A percentile compares a stretch with the other conserved stretches of the same genome.
Evolutionary conservation across 495 filamentous ascomycete species (phyloP).

Genomic region (Tuber brumale): DNA sequence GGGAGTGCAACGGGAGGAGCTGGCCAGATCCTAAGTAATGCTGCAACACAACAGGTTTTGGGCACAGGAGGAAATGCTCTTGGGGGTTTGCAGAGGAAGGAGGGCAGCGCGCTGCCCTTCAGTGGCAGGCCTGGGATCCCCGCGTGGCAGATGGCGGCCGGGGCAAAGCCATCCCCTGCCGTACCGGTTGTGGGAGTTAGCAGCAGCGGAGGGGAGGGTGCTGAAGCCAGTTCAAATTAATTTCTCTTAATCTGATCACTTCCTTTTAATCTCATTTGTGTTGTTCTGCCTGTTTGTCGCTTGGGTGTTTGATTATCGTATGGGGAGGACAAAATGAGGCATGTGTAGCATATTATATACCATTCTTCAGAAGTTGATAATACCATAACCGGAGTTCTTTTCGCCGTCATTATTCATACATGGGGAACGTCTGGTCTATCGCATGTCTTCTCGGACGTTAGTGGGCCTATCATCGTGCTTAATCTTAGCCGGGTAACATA

Average conservation of each 20-base stretch:
- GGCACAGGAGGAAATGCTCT: conserved; percentile 37
- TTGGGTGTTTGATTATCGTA: background rate
- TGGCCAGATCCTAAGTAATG: conserved; percentile 39
- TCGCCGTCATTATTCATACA: background rate
- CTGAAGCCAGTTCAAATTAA: background rate
- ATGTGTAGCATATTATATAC: conserved; percentile 2
- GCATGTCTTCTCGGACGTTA: background rate
- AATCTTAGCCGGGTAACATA: background rate
- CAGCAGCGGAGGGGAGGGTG: background rate
- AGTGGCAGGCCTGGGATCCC: conserved; percentile 66
- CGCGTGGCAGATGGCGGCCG: conserved; percentile 78
- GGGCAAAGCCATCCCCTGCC: conserved; percentile 47
- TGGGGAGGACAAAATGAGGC: background rate
- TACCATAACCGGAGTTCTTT: background rate
- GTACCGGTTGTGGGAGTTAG: background rate
- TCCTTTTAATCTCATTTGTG: background rate
- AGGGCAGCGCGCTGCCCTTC: conserved; percentile 46
- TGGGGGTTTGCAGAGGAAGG: conserved; percentile 43
- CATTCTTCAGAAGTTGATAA: background rate
- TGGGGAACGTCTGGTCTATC: background rate
- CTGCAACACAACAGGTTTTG: conserved; percentile 35
- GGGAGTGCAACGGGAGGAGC: conserved; percentile 39
- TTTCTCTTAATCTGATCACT: background rate
- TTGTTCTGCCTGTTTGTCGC: background rate
- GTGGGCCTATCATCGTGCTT: background rate